Conservation (phyloP, 2,329 filamentous ascomycete genomes). For the Pestalotiopsis sp. region DNA sequence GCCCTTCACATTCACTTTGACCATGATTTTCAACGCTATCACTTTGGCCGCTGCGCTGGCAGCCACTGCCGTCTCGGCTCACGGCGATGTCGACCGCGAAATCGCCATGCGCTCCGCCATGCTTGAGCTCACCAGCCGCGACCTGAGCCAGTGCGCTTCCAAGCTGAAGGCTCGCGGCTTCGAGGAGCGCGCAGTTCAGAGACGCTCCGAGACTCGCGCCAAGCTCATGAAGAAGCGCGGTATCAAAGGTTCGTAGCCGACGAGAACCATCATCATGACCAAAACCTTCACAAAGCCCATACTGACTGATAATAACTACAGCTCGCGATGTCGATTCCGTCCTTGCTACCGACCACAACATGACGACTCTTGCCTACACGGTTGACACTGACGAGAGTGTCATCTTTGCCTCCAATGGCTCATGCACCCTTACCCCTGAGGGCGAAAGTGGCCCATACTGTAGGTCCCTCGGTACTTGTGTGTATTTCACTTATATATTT, state of each 20-base stretch:
- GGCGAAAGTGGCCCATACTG: conserved; percentile 57
- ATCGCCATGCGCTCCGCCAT: conserved; percentile 11
- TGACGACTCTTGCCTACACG: conserved; percentile 35
- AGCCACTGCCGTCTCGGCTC: conserved; percentile 3
- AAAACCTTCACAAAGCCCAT: too few species aligned
- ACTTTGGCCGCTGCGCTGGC: neutral
- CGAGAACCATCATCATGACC: too few species aligned
- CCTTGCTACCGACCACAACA: conserved; percentile 25
- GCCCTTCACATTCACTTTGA: neutral
- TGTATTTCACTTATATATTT: neutral
- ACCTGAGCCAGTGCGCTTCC: conserved; percentile 47
- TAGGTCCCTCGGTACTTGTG: neutral
- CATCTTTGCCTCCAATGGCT: conserved; percentile 44
- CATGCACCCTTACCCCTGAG: conserved; percentile 55
- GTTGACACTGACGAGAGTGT: conserved; percentile 32
- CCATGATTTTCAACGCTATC: conserved; percentile 6
- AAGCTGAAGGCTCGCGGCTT: conserved; percentile 50
- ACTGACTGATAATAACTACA: neutral
- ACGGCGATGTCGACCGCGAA: conserved; percentile 7
- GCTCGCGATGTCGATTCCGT: conserved; percentile 17
- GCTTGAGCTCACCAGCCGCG: conserved; percentile 18
- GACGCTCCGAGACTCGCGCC: conserved; percentile 34
- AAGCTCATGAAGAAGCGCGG: conserved; percentile 12
- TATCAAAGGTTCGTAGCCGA: conserved; percentile 10
- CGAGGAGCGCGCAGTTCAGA: conserved; percentile 44